phyloP scores from a whole-genome alignment of 139 green algal genomes.

The Dunaliella primolecta region DNA sequence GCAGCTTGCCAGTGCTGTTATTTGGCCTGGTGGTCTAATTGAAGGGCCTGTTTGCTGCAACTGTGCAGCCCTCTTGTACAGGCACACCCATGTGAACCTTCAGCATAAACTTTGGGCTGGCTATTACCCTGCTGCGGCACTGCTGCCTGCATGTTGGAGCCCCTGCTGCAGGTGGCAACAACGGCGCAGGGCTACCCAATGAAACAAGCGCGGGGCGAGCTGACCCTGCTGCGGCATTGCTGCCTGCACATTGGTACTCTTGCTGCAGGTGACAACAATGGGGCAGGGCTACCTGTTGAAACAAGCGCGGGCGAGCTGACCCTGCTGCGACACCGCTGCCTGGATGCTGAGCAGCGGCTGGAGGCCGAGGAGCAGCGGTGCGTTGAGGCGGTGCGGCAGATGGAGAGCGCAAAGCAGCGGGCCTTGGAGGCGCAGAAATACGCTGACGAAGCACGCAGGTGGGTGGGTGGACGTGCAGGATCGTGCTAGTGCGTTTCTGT shows the following conservation, averaged over 20 bases:
- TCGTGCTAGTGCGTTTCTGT: background rate
- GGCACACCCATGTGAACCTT: no score
- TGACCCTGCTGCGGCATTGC: no score
- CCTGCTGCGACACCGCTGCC: slow-evolving; percentile 7
- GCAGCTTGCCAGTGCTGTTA: no score
- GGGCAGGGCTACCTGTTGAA: background rate
- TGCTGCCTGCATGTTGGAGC: no score
- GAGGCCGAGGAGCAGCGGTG: slow-evolving; percentile 18
- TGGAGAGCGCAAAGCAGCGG: slow-evolving; percentile 22
- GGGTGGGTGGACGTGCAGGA: background rate
- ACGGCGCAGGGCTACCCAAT: background rate
- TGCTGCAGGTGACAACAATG: background rate
- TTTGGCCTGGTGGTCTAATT: no score
- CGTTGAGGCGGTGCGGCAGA: slow-evolving; percentile 16
- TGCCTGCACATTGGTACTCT: no score
- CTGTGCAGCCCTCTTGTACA: no score
- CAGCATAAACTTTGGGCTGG: no score
- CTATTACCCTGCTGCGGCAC: no score
- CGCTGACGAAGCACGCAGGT: slow-evolving; percentile 33
- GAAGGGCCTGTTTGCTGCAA: no score
- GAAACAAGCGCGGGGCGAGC: background rate
- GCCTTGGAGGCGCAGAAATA: slow-evolving; percentile 32
- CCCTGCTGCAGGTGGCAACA: background rate
- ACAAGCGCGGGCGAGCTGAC: background rate
- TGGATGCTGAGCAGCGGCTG: slow-evolving; percentile 24